Evolutionary conservation across 2,329 filamentous ascomycete species (phyloP).

Genomic region (Xylaria digitata): DNA sequence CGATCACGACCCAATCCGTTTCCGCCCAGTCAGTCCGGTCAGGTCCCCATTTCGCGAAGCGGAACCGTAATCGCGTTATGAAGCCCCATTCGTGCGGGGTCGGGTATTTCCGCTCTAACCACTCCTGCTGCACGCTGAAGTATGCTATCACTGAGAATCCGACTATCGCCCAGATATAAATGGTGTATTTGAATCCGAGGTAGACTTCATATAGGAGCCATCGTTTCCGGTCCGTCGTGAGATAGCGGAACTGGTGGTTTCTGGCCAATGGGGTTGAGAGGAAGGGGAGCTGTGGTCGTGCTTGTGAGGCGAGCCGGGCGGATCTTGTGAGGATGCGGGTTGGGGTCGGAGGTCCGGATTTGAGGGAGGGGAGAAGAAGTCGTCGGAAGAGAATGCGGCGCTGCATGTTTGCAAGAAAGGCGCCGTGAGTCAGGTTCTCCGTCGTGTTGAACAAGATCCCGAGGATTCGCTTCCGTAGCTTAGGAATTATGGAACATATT

Average conservation of each 20-base stretch:
- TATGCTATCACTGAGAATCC: constrained; percentile 69
- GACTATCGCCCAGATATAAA: constrained; percentile 73
- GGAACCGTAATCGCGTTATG: constrained; percentile 73
- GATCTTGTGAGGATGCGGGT: constrained; percentile 52
- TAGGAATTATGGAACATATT: constrained; percentile 12
- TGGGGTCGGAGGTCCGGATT: constrained; percentile 12
- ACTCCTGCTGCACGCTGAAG: constrained; percentile 77
- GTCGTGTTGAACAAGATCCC: neutral
- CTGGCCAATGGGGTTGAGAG: constrained; percentile 58
- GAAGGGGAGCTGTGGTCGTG: constrained; percentile 63
- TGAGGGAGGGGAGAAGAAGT: constrained; percentile 28
- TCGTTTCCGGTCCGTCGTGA: constrained; percentile 80
- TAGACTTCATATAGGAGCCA: constrained; percentile 78
- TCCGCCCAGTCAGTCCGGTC: constrained; percentile 64
- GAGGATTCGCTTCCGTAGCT: constrained; percentile 5
- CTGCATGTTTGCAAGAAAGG: constrained; percentile 31
- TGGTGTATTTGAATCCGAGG: constrained; percentile 74
- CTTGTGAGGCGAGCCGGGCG: constrained; percentile 55
- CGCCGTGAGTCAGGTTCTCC: no score
- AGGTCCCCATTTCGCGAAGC: constrained; percentile 71
- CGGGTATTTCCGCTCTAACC: constrained; percentile 78
- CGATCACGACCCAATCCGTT: constrained; percentile 76
- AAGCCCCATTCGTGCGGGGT: constrained; percentile 86
- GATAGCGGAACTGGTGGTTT: constrained; percentile 71
- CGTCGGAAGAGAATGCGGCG: constrained; percentile 32